Percentiles rank a stretch among this genome's conserved stretches.
These are phyloP conservation scores for Xylariales sp. DNA, from an alignment of 2,329 filamentous ascomycete species.

Conservation along the genomic window DNA sequence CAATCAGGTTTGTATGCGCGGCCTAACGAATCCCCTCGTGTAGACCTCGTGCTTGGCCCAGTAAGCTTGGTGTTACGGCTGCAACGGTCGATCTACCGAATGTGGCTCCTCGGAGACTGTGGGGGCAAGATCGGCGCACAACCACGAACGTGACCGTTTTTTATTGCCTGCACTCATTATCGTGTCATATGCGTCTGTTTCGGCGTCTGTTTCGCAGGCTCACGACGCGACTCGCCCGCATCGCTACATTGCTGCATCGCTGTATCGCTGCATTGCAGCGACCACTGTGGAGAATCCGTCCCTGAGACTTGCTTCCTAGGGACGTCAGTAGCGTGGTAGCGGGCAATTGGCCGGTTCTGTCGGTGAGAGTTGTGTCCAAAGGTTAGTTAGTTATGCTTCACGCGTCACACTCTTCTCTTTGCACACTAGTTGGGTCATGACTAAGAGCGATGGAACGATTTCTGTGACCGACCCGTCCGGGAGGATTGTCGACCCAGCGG, in stretches of 20 bases:
- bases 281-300: constrained; percentile 7
- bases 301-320: constrained; percentile 2
- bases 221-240: constrained; percentile 2
- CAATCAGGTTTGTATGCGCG: not conserved
- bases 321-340: not conserved
- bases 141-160: constrained; percentile 19
- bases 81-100: constrained; percentile 17
- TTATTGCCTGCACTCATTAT: constrained; percentile 7
- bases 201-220: not conserved
- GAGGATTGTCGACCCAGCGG: not conserved
- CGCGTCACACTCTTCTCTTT: not conserved
- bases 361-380: not conserved
- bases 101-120: constrained; percentile 15
- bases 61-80: constrained; percentile 13
- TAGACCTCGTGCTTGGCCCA: too few species aligned
- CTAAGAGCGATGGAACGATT: constrained; percentile 8
- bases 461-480: not conserved
- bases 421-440: constrained; percentile 1
- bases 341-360: not conserved
- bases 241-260: not conserved
- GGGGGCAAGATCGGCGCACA: constrained; percentile 24
- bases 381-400: too few species aligned
- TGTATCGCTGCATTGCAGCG: too few species aligned
- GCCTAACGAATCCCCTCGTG: not conserved
- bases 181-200: constrained; percentile 24